Base-by-base conservation (phyloP, 257 asterid genomes). In the Ligustrum vulgare region DNA sequence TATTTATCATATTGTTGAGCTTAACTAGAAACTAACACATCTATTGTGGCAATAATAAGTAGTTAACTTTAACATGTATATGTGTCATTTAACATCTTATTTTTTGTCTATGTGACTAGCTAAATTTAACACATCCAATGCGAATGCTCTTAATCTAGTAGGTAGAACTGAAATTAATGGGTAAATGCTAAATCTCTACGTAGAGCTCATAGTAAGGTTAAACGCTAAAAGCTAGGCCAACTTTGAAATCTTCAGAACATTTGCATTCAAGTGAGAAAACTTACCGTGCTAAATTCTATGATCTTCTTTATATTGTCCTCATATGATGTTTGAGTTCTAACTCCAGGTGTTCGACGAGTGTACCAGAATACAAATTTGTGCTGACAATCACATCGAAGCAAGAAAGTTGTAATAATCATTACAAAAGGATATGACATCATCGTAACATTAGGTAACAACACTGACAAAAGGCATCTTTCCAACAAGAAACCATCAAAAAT, bases 261-360 rank as follows among this genome's bases (percentile, higher is more conserved):
- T 72, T 35, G 34, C 37, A 47, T 72, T 23, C 43, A 33, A 67
- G 58, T 70, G 34, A 74, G 63, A 22, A 67, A 31, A 67, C 96
- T 87, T 81, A 95, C 99, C 31, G 99, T 82, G 77, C 97, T 91
- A 81, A 95, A 95, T 75, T 95, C 99, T 72, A 89, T 92, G 67
- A 95, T 87, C 86, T 86, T 93, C 89, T 90, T 95, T 56, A 95
- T 91, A 78, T 95, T 95, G 83, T 95, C 98, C 86, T 95, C 99
- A 20, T 95, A 95, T 2, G 98, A 89, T 60, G 93, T 83, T 68
- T 91, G 98, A 34, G 88, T 87, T 77, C 98, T 86, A 80, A 90
- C 93, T 76, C 99, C 99, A 36, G 97, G 98, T 65, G 96, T 90
- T 73, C 97, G 94, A 51, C 98, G 98, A 79, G 99, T 95, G 83